Conservation (phyloP, 2,329 filamentous ascomycete genomes). For the Allantophomopsis cytisporea region DNA sequence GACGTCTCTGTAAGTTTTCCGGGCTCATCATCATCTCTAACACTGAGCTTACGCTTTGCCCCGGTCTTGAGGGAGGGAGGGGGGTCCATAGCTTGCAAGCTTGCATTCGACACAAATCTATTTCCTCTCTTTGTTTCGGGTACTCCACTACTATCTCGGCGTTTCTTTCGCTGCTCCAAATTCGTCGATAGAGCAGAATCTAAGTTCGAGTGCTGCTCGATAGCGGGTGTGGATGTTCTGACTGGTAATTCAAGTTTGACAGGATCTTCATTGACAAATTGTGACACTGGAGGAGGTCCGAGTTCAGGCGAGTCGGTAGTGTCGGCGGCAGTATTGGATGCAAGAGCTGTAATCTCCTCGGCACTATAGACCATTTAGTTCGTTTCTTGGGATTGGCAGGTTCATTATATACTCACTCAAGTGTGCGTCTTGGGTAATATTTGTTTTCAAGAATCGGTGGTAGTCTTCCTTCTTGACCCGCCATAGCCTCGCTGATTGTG, state of each 20-base stretch:
- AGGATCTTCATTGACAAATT: slow-evolving; percentile 41
- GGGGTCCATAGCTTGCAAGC: slow-evolving; percentile 4
- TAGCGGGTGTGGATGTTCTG: slow-evolving; percentile 5
- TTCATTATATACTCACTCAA: slow-evolving; percentile 39
- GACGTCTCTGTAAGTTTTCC: slow-evolving; percentile 17
- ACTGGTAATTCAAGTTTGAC: slow-evolving; percentile 37
- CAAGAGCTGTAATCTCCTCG: slow-evolving; percentile 14
- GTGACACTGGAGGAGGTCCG: slow-evolving; percentile 46
- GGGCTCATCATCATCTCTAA: slow-evolving; percentile 37
- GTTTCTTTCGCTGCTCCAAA: slow-evolving; percentile 18
- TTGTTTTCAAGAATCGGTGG: slow-evolving; percentile 61
- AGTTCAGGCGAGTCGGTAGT: slow-evolving; percentile 53
- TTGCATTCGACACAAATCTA: background rate
- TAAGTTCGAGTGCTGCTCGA: slow-evolving; percentile 5
- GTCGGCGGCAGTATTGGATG: slow-evolving; percentile 12
- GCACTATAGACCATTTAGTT: slow-evolving; percentile 19
- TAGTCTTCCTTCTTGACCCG: slow-evolving; percentile 27
- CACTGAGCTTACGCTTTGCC: slow-evolving; percentile 43
- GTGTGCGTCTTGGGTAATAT: slow-evolving; percentile 48
- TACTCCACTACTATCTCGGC: slow-evolving; percentile 14
- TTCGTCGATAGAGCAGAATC: slow-evolving; percentile 15
- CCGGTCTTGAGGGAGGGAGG: slow-evolving; percentile 25
- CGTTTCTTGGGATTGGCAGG: slow-evolving; percentile 1
- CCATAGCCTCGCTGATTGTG: slow-evolving; percentile 19
- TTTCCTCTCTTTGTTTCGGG: slow-evolving; percentile 6